Evolutionary conservation across 805 yeast genomes (phyloP).

Genomic region (Saturnispora galanensis): DNA sequence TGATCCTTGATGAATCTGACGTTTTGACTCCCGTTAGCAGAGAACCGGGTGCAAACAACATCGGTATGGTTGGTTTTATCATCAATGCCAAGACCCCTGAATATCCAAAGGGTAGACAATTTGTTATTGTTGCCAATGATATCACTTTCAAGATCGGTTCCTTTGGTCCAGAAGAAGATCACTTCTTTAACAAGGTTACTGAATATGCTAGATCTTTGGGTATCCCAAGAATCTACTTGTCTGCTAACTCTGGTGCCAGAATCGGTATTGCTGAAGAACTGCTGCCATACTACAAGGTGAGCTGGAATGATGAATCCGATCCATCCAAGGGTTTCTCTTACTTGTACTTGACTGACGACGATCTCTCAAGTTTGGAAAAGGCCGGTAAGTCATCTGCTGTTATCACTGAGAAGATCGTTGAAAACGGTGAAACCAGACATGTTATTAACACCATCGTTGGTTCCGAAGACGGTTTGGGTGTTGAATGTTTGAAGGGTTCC

Average conservation of each 20-base stretch:
- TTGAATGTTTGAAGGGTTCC: conserved; percentile 95
- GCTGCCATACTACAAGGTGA: conserved; percentile 78
- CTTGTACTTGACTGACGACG: conserved; percentile 70
- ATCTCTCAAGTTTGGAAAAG: conserved; percentile 43
- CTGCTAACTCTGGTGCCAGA: conserved; percentile 99
- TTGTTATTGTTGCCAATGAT: conserved; percentile 90
- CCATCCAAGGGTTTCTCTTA: conserved; percentile 86
- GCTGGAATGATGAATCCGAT: conserved; percentile 73
- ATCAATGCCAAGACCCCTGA: conserved; percentile 90
- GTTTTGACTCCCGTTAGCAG: conserved; percentile 80
- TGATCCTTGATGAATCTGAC: conserved; percentile 75
- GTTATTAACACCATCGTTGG: conserved; percentile 83
- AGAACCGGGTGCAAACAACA: conserved; percentile 91
- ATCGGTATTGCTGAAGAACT: conserved; percentile 97
- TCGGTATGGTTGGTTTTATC: conserved; percentile 98
- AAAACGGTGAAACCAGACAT: conserved; percentile 73
- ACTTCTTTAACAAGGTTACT: conserved; percentile 84
- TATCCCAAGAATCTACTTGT: conserved; percentile 87
- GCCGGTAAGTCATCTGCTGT: conserved; percentile 54
- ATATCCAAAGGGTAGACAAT: conserved; percentile 92
- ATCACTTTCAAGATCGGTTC: conserved; percentile 98
- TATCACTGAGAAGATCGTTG: conserved; percentile 70
- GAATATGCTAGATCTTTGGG: conserved; percentile 85
- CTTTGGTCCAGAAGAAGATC: conserved; percentile 94
- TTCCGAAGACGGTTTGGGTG: conserved; percentile 95